Percentiles rank a stretch among this genome's conserved stretches.
These are phyloP conservation scores for Alternaria sp. DNA, from an alignment of 2,329 filamentous ascomycete species.

Conservation along the genomic window DNA sequence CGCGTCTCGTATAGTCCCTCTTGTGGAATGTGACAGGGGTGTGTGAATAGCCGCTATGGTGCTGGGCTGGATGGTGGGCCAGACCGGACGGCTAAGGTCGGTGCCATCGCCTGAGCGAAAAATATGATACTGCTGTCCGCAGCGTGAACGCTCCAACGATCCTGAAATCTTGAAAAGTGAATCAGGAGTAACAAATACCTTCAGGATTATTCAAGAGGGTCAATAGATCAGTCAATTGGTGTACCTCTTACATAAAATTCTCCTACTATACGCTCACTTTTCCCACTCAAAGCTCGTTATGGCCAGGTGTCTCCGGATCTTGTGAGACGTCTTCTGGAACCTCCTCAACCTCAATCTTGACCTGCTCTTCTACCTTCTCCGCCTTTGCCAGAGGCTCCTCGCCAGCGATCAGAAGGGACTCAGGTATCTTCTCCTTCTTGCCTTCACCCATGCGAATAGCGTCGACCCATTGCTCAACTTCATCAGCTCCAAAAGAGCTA, in stretches of 20 bases:
- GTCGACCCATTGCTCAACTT: slow-evolving; percentile 86
- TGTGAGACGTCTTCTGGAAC: slow-evolving; percentile 24
- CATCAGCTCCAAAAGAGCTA: slow-evolving; percentile 61
- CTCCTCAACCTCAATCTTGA: slow-evolving; percentile 44
- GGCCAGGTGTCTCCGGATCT: slow-evolving; percentile 13
- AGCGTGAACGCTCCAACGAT: background rate
- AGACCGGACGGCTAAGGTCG: background rate
- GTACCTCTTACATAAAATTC: background rate
- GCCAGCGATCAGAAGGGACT: slow-evolving; percentile 49
- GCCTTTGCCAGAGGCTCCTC: slow-evolving; percentile 27
- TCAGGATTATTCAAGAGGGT: background rate
- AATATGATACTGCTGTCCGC: background rate
- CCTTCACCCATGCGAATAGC: slow-evolving; percentile 89
- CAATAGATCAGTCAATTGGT: background rate
- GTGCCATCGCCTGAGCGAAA: background rate
- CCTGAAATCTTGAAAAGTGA: background rate
- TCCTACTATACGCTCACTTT: background rate
- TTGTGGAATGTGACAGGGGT: background rate
- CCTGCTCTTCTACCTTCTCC: slow-evolving; percentile 32
- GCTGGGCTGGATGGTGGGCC: background rate
- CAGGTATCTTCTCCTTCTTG: slow-evolving; percentile 72
- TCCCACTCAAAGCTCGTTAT: slow-evolving; percentile 32
- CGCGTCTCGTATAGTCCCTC: background rate
- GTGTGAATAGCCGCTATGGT: background rate
- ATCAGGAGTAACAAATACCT: background rate